A percentile compares a stretch with the other conserved stretches of the same genome.
Conservation (phyloP, 148 eudicot species). For the Camellia japonica region DNA sequence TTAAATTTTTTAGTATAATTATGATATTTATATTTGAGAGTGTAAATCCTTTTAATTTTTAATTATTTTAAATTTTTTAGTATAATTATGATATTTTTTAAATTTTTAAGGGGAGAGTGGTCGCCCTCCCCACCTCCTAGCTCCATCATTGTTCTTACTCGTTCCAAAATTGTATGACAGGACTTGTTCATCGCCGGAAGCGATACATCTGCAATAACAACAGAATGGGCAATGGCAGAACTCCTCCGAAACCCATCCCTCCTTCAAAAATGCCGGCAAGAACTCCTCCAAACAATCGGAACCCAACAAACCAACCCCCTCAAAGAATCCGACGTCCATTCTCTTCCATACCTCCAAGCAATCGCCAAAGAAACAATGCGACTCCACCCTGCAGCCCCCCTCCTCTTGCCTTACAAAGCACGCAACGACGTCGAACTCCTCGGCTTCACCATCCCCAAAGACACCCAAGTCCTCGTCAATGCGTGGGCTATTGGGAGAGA, state of each 20-base stretch:
- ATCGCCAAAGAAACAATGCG: constrained; percentile 9
- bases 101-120: too few relatives aligned
- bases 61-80: too few relatives aligned
- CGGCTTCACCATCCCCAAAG: constrained; percentile 13
- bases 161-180: not conserved
- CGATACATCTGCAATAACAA: constrained; percentile 14
- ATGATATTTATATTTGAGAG: too few relatives aligned
- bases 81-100: too few relatives aligned
- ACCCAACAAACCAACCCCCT: not conserved
- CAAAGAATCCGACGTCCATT: not conserved
- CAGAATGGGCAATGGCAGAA: constrained; percentile 26
- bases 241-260: constrained; percentile 11
- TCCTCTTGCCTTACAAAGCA: constrained; percentile 15
- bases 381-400: constrained; percentile 18
- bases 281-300: constrained; percentile 2
- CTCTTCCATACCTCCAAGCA: constrained; percentile 15
- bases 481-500: constrained; percentile 24
- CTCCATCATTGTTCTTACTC: too few relatives aligned
- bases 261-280: not conserved
- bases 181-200: constrained; percentile 22
- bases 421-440: not conserved
- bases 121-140: too few relatives aligned
- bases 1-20: too few relatives aligned
- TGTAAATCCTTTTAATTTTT: too few relatives aligned
- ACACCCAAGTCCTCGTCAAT: constrained; percentile 11